These are phyloP conservation scores for Brassica juncea DNA, from an alignment of 345 rosid genomes.

Conservation along the genomic window DNA sequence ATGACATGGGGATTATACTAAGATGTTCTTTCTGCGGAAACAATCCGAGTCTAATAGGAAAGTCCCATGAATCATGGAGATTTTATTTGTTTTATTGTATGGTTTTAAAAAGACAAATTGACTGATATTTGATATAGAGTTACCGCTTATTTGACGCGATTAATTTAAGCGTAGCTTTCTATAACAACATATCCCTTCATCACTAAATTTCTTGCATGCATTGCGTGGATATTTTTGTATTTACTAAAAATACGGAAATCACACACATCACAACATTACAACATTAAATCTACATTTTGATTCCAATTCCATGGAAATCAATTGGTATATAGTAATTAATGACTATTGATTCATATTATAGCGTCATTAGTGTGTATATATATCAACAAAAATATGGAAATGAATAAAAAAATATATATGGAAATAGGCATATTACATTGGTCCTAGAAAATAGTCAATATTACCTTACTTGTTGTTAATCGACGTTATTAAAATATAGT, in stretches of 20 bases:
- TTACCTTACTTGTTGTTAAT: not conserved
- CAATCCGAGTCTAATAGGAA: constrained; percentile 43
- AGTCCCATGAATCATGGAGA: constrained; percentile 27
- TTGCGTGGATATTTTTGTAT: too few relatives aligned
- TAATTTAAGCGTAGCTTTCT: not conserved
- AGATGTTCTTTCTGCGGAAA: constrained; percentile 59
- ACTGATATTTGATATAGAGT: too few relatives aligned
- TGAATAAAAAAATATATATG: not conserved
- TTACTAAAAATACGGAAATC: too few relatives aligned
- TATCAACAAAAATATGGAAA: not conserved
- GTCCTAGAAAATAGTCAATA: not conserved
- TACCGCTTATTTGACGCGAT: not conserved
- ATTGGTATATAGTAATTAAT: too few relatives aligned
- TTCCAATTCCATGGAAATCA: too few relatives aligned
- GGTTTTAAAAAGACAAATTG: too few relatives aligned
- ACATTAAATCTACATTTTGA: too few relatives aligned
- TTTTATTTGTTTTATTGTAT: not conserved
- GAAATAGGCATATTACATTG: not conserved
- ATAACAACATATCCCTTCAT: too few relatives aligned
- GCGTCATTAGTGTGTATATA: too few relatives aligned
- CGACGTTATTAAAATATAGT: not conserved
- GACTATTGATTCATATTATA: too few relatives aligned
- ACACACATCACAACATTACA: too few relatives aligned
- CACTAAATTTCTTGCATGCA: too few relatives aligned
- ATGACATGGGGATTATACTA: constrained; percentile 56